A percentile compares a stretch with the other conserved stretches of the same genome.
phyloP scores from a whole-genome alignment of 768 basidiomycete species.

The Boletus rubroflammeus region DNA sequence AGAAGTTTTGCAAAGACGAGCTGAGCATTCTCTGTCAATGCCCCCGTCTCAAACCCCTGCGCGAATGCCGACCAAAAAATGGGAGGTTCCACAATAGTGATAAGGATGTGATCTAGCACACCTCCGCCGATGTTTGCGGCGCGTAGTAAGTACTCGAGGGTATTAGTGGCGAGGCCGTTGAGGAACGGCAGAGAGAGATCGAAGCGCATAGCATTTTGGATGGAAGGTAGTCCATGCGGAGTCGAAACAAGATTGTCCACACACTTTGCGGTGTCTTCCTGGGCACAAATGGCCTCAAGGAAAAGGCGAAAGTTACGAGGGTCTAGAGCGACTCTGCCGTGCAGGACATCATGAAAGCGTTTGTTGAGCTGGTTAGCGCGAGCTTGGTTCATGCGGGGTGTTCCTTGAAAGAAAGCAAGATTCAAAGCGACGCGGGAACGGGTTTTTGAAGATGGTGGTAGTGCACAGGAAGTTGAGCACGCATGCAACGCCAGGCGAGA shows the following conservation, averaged over 20 bases:
- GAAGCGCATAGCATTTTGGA: slow-evolving; percentile 43
- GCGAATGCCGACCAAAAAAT: slow-evolving; percentile 46
- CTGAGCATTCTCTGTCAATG: slow-evolving; percentile 35
- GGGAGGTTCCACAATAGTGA: slow-evolving; percentile 46
- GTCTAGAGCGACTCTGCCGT: slow-evolving; percentile 28
- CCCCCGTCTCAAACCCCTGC: slow-evolving; percentile 31
- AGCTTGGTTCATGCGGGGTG: slow-evolving; percentile 11
- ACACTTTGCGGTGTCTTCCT: slow-evolving; percentile 38
- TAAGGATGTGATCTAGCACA: slow-evolving; percentile 41
- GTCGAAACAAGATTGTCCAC: slow-evolving; percentile 37
- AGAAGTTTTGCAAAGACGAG: slow-evolving; percentile 47
- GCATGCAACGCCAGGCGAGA: background rate
- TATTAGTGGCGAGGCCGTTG: slow-evolving; percentile 37
- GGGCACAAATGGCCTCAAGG: slow-evolving; percentile 44
- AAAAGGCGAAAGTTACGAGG: slow-evolving; percentile 32
- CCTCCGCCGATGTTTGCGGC: slow-evolving; percentile 42
- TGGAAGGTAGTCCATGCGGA: slow-evolving; percentile 33
- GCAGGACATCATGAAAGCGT: slow-evolving; percentile 34
- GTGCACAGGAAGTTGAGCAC: slow-evolving; percentile 7
- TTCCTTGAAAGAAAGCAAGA: background rate
- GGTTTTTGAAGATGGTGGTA: background rate
- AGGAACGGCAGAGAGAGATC: slow-evolving; percentile 40
- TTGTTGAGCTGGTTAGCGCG: slow-evolving; percentile 31
- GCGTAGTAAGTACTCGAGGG: slow-evolving; percentile 40
- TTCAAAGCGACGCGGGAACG: background rate